Conservation (phyloP, 1,284 basidiomycete genomes). For the Omphalotus olearius region DNA sequence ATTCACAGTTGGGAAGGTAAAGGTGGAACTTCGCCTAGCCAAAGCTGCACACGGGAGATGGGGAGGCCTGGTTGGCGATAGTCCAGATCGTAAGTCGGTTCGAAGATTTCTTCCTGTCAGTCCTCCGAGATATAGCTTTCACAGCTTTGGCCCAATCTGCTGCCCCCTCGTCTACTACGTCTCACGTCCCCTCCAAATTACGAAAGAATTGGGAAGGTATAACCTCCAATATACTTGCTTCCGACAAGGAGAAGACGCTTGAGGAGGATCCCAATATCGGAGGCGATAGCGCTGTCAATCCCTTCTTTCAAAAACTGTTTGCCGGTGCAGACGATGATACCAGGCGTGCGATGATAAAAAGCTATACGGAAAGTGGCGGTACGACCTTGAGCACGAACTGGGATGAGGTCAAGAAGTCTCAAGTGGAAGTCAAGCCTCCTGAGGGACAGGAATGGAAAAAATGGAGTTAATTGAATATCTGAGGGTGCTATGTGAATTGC, state of each 20-base stretch:
- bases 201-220: slow-evolving; percentile 84
- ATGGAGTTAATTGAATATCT: slow-evolving; percentile 45
- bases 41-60: slow-evolving; percentile 70
- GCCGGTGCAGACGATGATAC: slow-evolving; percentile 86
- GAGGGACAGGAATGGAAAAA: slow-evolving; percentile 78
- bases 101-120: not conserved
- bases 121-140: not conserved
- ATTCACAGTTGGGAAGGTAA: slow-evolving; percentile 76
- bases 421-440: slow-evolving; percentile 76
- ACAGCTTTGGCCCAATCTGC: slow-evolving; percentile 26
- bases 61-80: slow-evolving; percentile 71
- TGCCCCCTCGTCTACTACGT: slow-evolving; percentile 29
- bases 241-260: slow-evolving; percentile 58
- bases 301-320: slow-evolving; percentile 84
- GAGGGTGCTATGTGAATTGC: not conserved
- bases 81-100: slow-evolving; percentile 60
- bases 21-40: slow-evolving; percentile 70
- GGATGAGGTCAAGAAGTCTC: slow-evolving; percentile 74
- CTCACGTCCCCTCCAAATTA: slow-evolving; percentile 26
- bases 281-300: slow-evolving; percentile 73
- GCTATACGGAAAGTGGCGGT: slow-evolving; percentile 86
- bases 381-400: slow-evolving; percentile 94
- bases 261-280: slow-evolving; percentile 81
- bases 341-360: slow-evolving; percentile 92
- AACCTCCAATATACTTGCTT: slow-evolving; percentile 58